Evolutionary conservation across 2,329 filamentous ascomycete species (phyloP), one percentile per base, ranked within the genome.

Genomic region (Emergomyces orientalis): DNA sequence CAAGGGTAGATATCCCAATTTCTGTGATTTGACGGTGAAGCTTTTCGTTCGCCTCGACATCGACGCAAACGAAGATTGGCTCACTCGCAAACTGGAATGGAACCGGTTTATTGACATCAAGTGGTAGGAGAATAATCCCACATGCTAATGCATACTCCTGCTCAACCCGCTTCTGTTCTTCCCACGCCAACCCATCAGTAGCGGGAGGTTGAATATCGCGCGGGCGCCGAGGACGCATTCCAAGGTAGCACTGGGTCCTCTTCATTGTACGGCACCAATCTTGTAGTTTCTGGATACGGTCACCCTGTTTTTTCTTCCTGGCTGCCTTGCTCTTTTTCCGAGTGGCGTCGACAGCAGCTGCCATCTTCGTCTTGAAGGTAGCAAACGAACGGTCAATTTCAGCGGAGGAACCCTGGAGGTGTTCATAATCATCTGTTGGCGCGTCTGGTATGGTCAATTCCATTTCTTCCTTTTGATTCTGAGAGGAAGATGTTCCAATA

Each of bases 41-140:
- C 27, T 77, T 76, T 73, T 99, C 94, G 63, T 87, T 90, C 1
- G 88, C 86, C 74, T 99, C 94, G 39, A 94, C 79, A 69, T 99
- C 94, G 54, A 97, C 80, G 65, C 84, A 86, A 63, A 96, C 79
- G 68, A 97, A 88, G 8, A 95, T 80, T 0, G 85, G 81, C n/a
- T 81, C 78, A 13, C 74, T 69, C 34, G 86, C 82, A 60, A 81
- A 80, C 0, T 73, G 63, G 63, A 79, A 81, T 0, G 79, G 79
- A 2, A 75, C 74, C 0, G 78, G 74, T 47, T 78, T 68, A n/a
- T 74, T 72, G 52, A 81, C 68, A 70, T 84, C 75, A 47, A 86
- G 70, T 2, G 69, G 72, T 34, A 64, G 69, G 8, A 74, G 62
- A 7, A 67, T 68, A 22, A 67, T 65, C 27, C 71, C 65, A 59